These are phyloP conservation scores for Cucumis hystrix DNA, from an alignment of 306 rosid genomes.

Conservation along the genomic window DNA sequence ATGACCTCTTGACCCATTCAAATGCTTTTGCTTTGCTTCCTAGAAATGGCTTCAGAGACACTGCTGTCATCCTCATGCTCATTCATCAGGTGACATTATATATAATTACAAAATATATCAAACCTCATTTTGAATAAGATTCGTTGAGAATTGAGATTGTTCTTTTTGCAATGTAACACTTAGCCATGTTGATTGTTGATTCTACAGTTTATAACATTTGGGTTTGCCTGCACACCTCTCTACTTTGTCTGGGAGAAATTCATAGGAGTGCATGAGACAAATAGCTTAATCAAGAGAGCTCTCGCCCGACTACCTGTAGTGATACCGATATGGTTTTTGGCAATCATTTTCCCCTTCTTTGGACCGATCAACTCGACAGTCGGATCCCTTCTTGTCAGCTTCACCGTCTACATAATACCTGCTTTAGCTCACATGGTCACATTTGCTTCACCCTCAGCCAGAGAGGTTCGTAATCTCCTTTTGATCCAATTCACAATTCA, in stretches of 20 bases:
- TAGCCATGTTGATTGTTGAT: background rate
- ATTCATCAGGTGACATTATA: conserved; percentile 66
- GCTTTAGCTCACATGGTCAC: conserved; percentile 91
- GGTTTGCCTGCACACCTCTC: conserved; percentile 96
- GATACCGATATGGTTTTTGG: conserved; percentile 93
- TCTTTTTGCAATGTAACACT: background rate
- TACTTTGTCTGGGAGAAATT: conserved; percentile 99
- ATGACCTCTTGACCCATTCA: conserved; percentile 72
- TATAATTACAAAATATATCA: background rate
- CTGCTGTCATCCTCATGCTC: conserved; percentile 89
- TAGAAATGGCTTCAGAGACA: conserved; percentile 55
- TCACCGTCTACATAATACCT: conserved; percentile 97
- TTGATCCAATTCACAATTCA: background rate
- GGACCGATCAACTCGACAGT: conserved; percentile 95
- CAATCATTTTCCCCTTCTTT: conserved; percentile 90
- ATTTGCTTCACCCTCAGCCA: conserved; percentile 62
- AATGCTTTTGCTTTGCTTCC: conserved; percentile 90
- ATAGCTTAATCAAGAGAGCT: conserved; percentile 73
- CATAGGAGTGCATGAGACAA: conserved; percentile 69
- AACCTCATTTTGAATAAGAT: background rate
- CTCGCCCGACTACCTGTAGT: conserved; percentile 81
- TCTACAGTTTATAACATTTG: conserved; percentile 86
- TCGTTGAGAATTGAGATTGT: background rate
- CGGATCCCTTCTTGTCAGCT: conserved; percentile 95
- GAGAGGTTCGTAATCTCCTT: conserved; percentile 44